Evolutionary conservation across 345 rosid species (phyloP).

Genomic region (Syzygium oleosum): DNA sequence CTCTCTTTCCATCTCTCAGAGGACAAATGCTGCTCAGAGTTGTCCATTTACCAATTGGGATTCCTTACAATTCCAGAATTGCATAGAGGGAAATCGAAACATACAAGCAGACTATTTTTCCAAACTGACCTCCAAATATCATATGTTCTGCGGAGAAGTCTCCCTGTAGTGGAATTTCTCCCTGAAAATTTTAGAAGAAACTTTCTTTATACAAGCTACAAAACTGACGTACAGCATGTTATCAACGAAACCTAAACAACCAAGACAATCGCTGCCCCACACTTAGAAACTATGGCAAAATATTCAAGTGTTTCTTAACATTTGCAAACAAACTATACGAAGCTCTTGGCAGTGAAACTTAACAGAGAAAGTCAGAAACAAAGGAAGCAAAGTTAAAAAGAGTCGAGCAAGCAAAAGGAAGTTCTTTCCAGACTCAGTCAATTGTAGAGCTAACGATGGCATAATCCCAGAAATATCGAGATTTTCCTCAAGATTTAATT

Average conservation of each 20-base stretch:
- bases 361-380: neutral
- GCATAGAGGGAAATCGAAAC: neutral
- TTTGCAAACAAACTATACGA: neutral
- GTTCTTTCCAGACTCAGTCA: neutral
- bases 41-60: neutral
- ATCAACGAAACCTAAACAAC: neutral
- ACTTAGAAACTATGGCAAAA: neutral
- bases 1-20: neutral
- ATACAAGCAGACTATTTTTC: neutral
- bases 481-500: neutral
- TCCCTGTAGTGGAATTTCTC: conserved; percentile 91
- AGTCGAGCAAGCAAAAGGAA: neutral
- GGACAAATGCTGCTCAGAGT: neutral
- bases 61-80: neutral
- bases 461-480: neutral
- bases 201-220: neutral
- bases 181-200: conserved; percentile 38
- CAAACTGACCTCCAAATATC: conserved; percentile 80
- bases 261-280: neutral
- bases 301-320: neutral
- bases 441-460: neutral
- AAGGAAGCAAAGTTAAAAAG: neutral
- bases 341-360: neutral
- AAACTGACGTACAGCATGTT: neutral
- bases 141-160: conserved; percentile 94